Conservation (phyloP, 2,329 filamentous ascomycete species). For the Fusarium annulatum region DNA sequence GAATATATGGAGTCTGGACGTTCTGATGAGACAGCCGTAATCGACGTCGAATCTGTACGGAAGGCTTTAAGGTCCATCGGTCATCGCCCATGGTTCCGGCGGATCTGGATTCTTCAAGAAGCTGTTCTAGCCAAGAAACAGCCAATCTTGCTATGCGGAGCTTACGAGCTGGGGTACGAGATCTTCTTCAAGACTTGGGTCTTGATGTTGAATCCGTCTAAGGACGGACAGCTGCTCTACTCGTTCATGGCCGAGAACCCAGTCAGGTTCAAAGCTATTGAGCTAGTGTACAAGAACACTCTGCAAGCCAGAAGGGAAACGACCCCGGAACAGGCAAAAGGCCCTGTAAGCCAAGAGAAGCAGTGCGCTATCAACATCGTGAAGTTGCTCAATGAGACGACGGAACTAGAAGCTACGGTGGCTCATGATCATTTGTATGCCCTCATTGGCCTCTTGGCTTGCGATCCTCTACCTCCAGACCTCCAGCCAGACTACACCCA, state of each 20-base stretch:
- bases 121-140: neutral
- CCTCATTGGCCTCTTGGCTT: slow-evolving; percentile 3
- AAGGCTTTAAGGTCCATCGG: neutral
- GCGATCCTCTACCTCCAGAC: slow-evolving; percentile 1
- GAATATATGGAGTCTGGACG: neutral
- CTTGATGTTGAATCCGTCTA: neutral
- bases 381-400: neutral
- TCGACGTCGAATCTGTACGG: neutral
- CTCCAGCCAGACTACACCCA: slow-evolving; percentile 1
- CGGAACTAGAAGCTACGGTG: slow-evolving; percentile 17
- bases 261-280: slow-evolving; percentile 11
- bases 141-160: neutral
- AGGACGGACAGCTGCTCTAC: slow-evolving; percentile 8
- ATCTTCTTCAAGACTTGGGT: slow-evolving; percentile 24
- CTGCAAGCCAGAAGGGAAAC: neutral
- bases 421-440: slow-evolving; percentile 23
- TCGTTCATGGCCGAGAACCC: slow-evolving; percentile 1
- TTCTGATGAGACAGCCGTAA: rapidly evolving
- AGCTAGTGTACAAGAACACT: neutral
- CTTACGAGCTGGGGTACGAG: neutral
- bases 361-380: slow-evolving; percentile 5
- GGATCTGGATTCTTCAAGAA: slow-evolving; percentile 30
- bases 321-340: rapidly evolving
- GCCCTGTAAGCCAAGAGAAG: neutral
- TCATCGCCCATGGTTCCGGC: slow-evolving; percentile 15